These are phyloP conservation scores for Fragaria ananassa DNA, from an alignment of 306 rosid species.

Conservation along the genomic window DNA sequence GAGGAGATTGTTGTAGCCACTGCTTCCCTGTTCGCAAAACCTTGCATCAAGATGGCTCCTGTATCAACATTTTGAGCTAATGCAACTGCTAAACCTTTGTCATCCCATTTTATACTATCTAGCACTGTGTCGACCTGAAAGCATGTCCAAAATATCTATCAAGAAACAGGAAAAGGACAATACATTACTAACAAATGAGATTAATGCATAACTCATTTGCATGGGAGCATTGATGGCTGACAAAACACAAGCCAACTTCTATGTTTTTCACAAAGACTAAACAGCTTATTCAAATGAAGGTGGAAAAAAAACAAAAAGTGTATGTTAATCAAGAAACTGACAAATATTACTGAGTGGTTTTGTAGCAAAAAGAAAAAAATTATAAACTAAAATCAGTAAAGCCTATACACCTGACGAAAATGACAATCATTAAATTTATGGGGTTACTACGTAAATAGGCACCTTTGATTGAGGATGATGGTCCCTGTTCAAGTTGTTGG, in stretches of 20 bases:
- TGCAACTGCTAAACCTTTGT: conserved; percentile 82
- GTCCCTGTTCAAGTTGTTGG: conserved; percentile 2
- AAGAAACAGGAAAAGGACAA: not conserved
- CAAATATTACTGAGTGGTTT: not conserved
- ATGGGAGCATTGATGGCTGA: not conserved
- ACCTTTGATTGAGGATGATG: conserved; percentile 15
- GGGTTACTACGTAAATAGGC: not conserved
- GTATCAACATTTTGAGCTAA: conserved; percentile 91
- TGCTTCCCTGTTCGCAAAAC: conserved; percentile 84
- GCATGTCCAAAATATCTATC: conserved; percentile 5
- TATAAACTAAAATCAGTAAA: not conserved
- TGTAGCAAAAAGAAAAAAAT: not conserved
- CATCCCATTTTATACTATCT: conserved; percentile 78
- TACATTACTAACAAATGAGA: not conserved
- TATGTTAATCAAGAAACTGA: not conserved
- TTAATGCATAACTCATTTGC: not conserved
- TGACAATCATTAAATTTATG: not conserved
- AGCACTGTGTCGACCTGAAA: conserved; percentile 63
- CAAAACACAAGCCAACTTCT: not conserved
- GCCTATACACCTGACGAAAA: conserved; percentile 6
- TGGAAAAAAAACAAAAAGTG: not conserved
- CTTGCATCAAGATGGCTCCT: conserved; percentile 91
- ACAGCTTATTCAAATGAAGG: not conserved
- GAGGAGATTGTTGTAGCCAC: conserved; percentile 50
- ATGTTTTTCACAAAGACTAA: not conserved